Base-by-base conservation (phyloP, 495 filamentous ascomycete species). In the Aspergillus funiculosus region DNA sequence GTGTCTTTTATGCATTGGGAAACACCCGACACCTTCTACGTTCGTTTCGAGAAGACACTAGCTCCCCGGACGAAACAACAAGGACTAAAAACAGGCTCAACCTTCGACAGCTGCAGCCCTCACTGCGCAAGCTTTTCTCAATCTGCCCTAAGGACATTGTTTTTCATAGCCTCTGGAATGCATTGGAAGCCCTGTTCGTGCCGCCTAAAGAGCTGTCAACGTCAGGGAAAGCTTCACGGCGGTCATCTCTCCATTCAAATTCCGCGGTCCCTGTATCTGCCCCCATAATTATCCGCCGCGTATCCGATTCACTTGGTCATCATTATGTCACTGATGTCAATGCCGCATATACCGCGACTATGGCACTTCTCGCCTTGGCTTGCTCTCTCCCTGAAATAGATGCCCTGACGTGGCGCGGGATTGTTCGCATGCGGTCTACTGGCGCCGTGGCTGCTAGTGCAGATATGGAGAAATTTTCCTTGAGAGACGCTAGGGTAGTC, bases 91-190 rank as follows among this genome's bases (percentile, higher is more conserved):
- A 40, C 24, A 50, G 50, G 8, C 56, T 68, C 15, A 60, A 72
- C 51, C 28, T 72, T 11, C 43, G 48, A 5, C 57, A 56, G 11
- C 38, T 74, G 21, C 59, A 61, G 22, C 50, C 49, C 8, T 65
- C 68, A 5, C 35, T 74, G 11, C 59, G 56, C 27, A 61, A 53
- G 7, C 52, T 72, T 18, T 61, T 65, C 30, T 51, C 61, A 1
- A 56, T 72, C 10, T 74, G 70, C 39, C 69, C 68, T 0, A 65
- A 61, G 53, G 68, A 72, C 30, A 62, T 88, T 42, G 74, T 87
- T 0, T 80, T 88, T 39, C 77, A 89, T 52, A 88, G 83, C 48
- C 63, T 95, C 4, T 94, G 89, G 87, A 73, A 72, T 56, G 77
- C 83, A 6, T 60, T 82, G n/a, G 79, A 79, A 17, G 67, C 73